Base-by-base conservation (phyloP, 306 rosid species). In the Quercus aquifolioides region DNA sequence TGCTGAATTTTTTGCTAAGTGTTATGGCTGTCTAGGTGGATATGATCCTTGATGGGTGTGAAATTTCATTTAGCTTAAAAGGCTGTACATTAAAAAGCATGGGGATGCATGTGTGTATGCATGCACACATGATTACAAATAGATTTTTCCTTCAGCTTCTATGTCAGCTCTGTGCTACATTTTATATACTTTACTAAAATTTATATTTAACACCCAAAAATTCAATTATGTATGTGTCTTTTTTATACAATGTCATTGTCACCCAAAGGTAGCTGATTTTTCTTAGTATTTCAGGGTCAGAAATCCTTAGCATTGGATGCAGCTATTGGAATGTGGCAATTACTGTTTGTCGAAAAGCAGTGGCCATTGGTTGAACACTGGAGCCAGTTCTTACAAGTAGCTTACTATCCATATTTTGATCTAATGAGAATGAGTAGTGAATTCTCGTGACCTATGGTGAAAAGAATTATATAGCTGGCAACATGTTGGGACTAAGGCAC, bases 321-420 rank as follows among this genome's bases (percentile, higher is more conserved):
- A 51, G 97, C 99, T 55, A 96, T 96, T 83, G 99, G 99, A 83
- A 96, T 96, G 99, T 96, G 99, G 99, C 97, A 96, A 83, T 89
- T 96, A 83, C 84, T 96, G 68, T 96, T 96, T 86, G 98, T 98
- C 12, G 97, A 96, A 86, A 96, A 83, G 89, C 97, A 91, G 87
- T 91, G 99, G 99, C 96, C 92, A 8, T 82, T 88, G 81, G 99
- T 96, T 58, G 99, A 96, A 77, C 94, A 88, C 76, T 96, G 99
- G 99, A 90, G 98, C 86, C 98, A 93, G 79, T 95, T 95, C 88
- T 86, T 95, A 83, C 98, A 91, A 96, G 99, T 95, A 77, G 79
- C 25, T 77, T 76, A 64, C 11, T 4, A 41, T 72, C 71, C 31
- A 74, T 26, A 1, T 58, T 57, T 12, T 74, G 15, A 23, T 31